Percentiles rank a stretch among this genome's conserved stretches.
Evolutionary conservation across 1,284 basidiomycete genomes (phyloP).

Genomic region (Taiwanofungus camphoratus): DNA sequence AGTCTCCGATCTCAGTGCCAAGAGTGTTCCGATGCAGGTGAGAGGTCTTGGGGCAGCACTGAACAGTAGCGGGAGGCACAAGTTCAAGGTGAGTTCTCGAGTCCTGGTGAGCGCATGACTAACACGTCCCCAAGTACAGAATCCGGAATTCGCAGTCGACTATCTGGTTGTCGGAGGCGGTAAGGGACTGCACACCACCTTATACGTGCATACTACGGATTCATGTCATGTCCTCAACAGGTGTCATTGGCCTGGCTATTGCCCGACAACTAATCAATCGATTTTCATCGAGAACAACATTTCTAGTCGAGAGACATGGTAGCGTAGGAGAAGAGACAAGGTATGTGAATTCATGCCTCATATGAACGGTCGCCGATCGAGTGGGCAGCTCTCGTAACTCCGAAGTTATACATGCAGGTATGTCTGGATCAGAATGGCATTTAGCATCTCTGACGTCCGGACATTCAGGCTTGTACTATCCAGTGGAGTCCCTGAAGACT

Average conservation of each 20-base stretch:
- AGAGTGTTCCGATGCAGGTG: slow-evolving; percentile 1
- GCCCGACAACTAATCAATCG: slow-evolving; percentile 69
- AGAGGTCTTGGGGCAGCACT: slow-evolving; percentile 49
- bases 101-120: background rate
- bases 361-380: slow-evolving; percentile 1
- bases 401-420: slow-evolving; percentile 92
- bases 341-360: slow-evolving; percentile 35
- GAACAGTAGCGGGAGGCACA: slow-evolving; percentile 55
- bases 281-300: slow-evolving; percentile 73
- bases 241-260: slow-evolving; percentile 85
- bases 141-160: slow-evolving; percentile 77
- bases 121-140: slow-evolving; percentile 27
- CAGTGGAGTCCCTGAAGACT: slow-evolving; percentile 81
- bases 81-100: slow-evolving; percentile 46
- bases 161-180: slow-evolving; percentile 92
- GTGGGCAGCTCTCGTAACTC: slow-evolving; percentile 81
- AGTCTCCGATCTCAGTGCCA: background rate
- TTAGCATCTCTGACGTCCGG: background rate
- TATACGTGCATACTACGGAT: slow-evolving; percentile 1
- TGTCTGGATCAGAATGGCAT: slow-evolving; percentile 7
- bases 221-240: slow-evolving; percentile 29
- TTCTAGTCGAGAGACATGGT: slow-evolving; percentile 78
- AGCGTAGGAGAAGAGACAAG: slow-evolving; percentile 79
- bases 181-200: slow-evolving; percentile 21
- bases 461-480: slow-evolving; percentile 72